phyloP scores from a whole-genome alignment of 345 rosid species.

The Turritis glabra region DNA sequence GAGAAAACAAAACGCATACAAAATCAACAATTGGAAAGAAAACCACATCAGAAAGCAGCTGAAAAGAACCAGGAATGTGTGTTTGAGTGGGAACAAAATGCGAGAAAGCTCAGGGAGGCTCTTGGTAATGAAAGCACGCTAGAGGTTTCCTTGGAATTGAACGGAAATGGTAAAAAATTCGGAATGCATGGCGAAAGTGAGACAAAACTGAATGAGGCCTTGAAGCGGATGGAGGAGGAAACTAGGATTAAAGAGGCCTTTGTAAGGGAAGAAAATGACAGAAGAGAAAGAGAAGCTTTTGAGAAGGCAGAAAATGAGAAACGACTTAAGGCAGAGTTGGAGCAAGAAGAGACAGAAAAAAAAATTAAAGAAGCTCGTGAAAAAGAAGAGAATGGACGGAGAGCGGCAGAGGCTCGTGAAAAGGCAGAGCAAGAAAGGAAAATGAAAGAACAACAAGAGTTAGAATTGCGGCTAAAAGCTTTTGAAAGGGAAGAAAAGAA shows the following conservation, averaged over 20 bases:
- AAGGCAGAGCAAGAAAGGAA: conserved; percentile 43
- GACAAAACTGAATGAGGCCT: conserved; percentile 35
- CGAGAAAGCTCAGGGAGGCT: conserved; percentile 41
- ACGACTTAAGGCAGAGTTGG: conserved; percentile 37
- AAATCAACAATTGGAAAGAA: conserved; percentile 23
- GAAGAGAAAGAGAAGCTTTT: conserved; percentile 33
- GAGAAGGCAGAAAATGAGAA: conserved; percentile 41
- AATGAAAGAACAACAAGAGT: conserved; percentile 42
- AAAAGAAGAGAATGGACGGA: conserved; percentile 44
- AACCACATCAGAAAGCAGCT: conserved; percentile 10
- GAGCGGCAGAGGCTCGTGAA: conserved; percentile 35
- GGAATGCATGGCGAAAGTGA: conserved; percentile 13
- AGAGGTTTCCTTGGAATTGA: conserved; percentile 28
- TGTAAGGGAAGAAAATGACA: conserved; percentile 36
- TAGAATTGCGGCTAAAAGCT: conserved; percentile 40
- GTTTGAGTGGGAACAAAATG: conserved; percentile 42
- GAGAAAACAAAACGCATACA: conserved; percentile 33
- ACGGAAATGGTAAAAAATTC: conserved; percentile 27
- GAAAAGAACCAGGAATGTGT: conserved; percentile 27
- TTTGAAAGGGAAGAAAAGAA: conserved; percentile 44
- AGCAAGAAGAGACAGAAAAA: conserved; percentile 39
- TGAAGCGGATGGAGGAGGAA: conserved; percentile 40
- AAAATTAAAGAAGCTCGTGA: conserved; percentile 31
- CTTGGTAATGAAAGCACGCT: conserved; percentile 39
- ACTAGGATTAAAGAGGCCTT: conserved; percentile 32